Conservation (phyloP, 1,139 yeast species). For the Zygoascus hellenicus region DNA sequence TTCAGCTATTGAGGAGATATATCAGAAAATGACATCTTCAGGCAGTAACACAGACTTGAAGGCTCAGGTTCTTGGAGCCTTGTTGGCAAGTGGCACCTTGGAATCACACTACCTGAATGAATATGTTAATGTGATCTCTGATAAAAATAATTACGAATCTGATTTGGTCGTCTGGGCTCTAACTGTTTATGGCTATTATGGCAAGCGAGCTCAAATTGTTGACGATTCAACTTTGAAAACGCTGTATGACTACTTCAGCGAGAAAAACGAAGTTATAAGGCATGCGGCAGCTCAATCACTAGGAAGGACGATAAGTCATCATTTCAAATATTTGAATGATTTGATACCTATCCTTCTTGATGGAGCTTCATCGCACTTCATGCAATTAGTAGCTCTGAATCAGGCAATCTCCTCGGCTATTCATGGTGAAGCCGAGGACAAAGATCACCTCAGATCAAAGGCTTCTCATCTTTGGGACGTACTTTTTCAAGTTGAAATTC, state of each 20-base stretch:
- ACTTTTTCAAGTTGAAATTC: constrained; percentile 21
- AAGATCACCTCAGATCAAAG: constrained; percentile 8
- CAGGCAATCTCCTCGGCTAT: constrained; percentile 4
- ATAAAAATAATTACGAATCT: background rate
- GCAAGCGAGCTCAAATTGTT: background rate
- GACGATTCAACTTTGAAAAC: background rate
- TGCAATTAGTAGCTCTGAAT: constrained; percentile 2
- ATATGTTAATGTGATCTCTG: constrained; percentile 1
- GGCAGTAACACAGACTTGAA: constrained; percentile 11
- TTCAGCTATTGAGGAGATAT: background rate
- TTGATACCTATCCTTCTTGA: constrained; percentile 32
- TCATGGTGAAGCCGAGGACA: background rate
- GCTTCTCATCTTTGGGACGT: constrained; percentile 25
- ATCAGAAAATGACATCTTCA: constrained; percentile 1
- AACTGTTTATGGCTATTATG: constrained; percentile 8
- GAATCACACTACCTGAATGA: background rate
- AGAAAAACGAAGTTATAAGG: background rate
- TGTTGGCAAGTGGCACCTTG: constrained; percentile 11
- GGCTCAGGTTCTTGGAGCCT: constrained; percentile 15
- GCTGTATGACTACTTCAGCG: background rate
- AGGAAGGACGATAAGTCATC: constrained; percentile 45
- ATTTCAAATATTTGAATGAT: constrained; percentile 36
- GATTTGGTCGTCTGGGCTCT: constrained; percentile 6
- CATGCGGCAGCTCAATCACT: constrained; percentile 40
- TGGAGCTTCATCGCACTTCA: background rate